These are phyloP conservation scores for Thalassiosira livingstoniorum DNA, from an alignment of 352 stramenopile genomes.

Conservation along the genomic window DNA sequence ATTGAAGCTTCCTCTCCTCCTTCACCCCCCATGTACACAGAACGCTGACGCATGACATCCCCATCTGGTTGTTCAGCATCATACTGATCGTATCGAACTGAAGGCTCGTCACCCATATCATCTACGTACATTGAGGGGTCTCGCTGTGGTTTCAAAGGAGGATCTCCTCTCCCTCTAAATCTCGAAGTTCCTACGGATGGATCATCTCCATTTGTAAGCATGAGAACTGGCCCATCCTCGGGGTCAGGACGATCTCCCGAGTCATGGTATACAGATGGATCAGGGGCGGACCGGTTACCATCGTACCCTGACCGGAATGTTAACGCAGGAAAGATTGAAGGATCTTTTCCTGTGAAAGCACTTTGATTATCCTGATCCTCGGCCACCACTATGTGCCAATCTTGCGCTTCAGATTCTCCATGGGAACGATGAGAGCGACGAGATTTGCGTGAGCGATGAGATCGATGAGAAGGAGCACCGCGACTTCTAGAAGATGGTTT, in stretches of 20 bases:
- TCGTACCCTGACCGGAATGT: not conserved
- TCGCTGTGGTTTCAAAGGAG: constrained; percentile 52
- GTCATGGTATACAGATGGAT: constrained; percentile 27
- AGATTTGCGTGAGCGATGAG: constrained; percentile 14
- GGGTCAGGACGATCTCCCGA: constrained; percentile 12
- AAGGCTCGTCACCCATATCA: not conserved
- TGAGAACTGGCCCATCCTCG: constrained; percentile 8
- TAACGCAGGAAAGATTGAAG: constrained; percentile 3
- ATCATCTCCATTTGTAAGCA: constrained; percentile 32
- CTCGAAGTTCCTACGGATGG: not conserved
- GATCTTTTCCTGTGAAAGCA: constrained; percentile 5
- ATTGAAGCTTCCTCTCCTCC: constrained; percentile 3
- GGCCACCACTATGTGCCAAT: too few species aligned
- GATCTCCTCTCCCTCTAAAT: constrained; percentile 27
- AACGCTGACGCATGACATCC: not conserved
- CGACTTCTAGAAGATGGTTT: constrained; percentile 8
- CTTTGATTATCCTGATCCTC: too few species aligned
- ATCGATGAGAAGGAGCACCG: not conserved
- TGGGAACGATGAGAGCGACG: not conserved
- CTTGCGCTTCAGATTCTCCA: too few species aligned
- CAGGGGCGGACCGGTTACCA: not conserved
- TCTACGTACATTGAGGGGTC: constrained; percentile 59
- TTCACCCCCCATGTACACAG: constrained; percentile 5
- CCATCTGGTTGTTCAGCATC: not conserved
- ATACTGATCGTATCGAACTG: constrained; percentile 2